Percentiles rank a stretch among this genome's conserved stretches.
Conservation (phyloP, 2,329 filamentous ascomycete genomes). For the Calycina herbarum region DNA sequence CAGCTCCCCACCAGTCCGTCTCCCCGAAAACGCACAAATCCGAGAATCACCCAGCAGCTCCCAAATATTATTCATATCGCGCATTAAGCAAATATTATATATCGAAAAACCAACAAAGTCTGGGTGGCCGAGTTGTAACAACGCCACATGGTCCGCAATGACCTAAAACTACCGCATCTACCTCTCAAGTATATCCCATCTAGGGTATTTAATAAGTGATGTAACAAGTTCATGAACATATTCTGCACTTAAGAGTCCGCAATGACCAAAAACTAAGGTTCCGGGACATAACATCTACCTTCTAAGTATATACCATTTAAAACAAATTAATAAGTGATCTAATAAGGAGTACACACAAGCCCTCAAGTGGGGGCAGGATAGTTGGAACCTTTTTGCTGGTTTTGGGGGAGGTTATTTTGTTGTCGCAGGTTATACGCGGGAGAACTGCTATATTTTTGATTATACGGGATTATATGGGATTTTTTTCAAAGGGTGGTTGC, state of each 20-base stretch:
- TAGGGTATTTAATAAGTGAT: no score
- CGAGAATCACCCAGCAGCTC: not conserved
- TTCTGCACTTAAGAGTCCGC: not conserved
- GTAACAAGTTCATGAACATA: not conserved
- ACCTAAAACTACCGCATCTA: no score
- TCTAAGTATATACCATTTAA: not conserved
- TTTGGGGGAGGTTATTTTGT: not conserved
- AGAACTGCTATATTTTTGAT: not conserved
- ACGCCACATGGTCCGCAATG: not conserved
- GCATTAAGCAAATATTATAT: not conserved
- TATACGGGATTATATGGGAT: no score
- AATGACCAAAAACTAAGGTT: not conserved
- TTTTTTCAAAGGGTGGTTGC: no score
- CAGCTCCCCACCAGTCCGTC: not conserved
- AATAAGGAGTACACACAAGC: not conserved
- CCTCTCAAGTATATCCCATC: no score
- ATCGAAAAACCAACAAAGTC: no score
- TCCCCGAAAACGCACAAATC: not conserved
- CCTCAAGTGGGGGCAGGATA: not conserved
- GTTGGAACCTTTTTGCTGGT: slow-evolving; percentile 2
- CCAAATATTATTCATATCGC: not conserved
- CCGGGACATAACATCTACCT: no score
- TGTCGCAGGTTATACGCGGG: not conserved
- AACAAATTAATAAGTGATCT: not conserved
- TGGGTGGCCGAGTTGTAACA: not conserved